Conservation (phyloP, 768 basidiomycete species). For the Coprinellus micaceus region DNA sequence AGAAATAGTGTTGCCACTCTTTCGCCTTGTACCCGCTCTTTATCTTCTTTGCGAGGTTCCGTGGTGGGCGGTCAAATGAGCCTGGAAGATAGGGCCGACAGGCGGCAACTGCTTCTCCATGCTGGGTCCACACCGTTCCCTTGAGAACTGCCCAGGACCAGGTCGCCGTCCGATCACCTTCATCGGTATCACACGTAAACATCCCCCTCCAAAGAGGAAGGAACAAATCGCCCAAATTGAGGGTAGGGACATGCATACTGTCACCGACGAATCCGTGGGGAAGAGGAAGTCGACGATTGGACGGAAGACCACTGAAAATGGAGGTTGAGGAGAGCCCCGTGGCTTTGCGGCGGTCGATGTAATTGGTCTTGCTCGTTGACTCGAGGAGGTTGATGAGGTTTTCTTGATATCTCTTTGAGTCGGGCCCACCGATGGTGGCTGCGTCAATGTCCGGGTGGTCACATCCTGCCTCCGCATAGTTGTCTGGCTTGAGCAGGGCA, state of each 20-base stretch:
- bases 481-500: slow-evolving; percentile 21
- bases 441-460: slow-evolving; percentile 23
- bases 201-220: slow-evolving; percentile 12
- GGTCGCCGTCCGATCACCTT: no score
- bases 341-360: slow-evolving; percentile 19
- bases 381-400: background rate
- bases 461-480: slow-evolving; percentile 21
- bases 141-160: slow-evolving; percentile 14
- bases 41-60: slow-evolving; percentile 11
- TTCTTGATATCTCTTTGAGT: background rate
- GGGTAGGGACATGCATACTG: slow-evolving; percentile 3
- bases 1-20: slow-evolving; percentile 31
- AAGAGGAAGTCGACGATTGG: background rate
- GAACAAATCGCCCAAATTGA: slow-evolving; percentile 3
- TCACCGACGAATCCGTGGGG: no score
- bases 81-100: slow-evolving; percentile 19
- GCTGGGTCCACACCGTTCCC: slow-evolving; percentile 7
- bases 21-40: slow-evolving; percentile 9
- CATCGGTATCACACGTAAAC: background rate
- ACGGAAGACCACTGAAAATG: background rate
- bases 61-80: slow-evolving; percentile 16
- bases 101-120: slow-evolving; percentile 17
- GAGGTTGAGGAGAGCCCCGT: background rate
- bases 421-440: background rate
- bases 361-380: slow-evolving; percentile 12